Conservation (phyloP, 805 yeast genomes). For the Lipomyces chichibuensis region DNA sequence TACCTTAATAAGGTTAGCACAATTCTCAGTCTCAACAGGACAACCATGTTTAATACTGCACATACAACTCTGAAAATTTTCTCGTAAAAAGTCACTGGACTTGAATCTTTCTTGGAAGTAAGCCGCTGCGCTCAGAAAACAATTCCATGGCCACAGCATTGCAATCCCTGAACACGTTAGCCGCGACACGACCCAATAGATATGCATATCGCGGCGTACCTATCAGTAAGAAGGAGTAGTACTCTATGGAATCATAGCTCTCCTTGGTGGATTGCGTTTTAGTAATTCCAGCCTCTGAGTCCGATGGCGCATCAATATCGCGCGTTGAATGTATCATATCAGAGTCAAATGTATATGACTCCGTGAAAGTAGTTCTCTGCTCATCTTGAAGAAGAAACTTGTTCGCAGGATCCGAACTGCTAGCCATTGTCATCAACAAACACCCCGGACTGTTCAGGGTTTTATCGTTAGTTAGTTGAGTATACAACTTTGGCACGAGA, state of each 20-base stretch:
- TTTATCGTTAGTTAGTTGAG: background rate
- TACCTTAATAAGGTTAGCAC: background rate
- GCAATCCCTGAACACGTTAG: slow-evolving; percentile 30
- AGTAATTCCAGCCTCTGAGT: background rate
- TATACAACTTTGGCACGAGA: background rate
- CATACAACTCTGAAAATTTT: slow-evolving; percentile 54
- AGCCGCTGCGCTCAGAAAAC: slow-evolving; percentile 81
- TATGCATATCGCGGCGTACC: slow-evolving; percentile 9
- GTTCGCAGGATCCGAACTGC: slow-evolving; percentile 1
- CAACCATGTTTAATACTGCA: slow-evolving; percentile 12
- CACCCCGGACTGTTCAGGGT: background rate
- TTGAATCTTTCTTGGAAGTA: slow-evolving; percentile 70
- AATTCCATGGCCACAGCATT: slow-evolving; percentile 93
- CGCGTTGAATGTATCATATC: background rate
- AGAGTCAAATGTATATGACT: no score
- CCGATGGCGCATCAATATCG: background rate
- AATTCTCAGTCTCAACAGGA: slow-evolving; percentile 12
- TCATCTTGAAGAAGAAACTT: background rate
- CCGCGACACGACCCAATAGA: background rate
- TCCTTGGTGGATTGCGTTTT: background rate
- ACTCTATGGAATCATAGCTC: slow-evolving; percentile 13
- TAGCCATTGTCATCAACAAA: background rate
- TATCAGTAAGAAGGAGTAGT: slow-evolving; percentile 22
- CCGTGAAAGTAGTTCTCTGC: background rate
- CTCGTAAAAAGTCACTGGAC: slow-evolving; percentile 43